Conservation (phyloP, 345 rosid species). For the Sonneratia alba region DNA sequence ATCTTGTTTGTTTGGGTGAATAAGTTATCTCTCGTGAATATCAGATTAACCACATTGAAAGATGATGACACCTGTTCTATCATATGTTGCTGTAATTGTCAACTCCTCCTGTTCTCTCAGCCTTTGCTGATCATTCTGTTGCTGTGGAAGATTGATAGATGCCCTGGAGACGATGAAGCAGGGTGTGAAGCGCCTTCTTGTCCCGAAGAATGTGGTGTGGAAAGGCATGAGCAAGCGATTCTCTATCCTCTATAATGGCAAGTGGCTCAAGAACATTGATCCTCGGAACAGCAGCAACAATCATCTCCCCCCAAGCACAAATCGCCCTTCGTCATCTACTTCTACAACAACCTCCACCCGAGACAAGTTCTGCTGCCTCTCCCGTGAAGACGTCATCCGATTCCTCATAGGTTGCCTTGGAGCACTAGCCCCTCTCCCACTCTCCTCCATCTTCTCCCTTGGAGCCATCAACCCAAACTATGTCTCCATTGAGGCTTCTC, state of each 20-base stretch:
- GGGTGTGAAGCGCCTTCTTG: slow-evolving; percentile 82
- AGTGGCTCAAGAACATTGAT: slow-evolving; percentile 85
- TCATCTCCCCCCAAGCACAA: slow-evolving; percentile 29
- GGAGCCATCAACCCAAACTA: slow-evolving; percentile 61
- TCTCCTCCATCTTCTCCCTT: slow-evolving; percentile 62
- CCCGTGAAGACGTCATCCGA: slow-evolving; percentile 84
- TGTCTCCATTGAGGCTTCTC: slow-evolving; percentile 52
- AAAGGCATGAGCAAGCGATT: slow-evolving; percentile 97
- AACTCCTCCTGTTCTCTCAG: no score
- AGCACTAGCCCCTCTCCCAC: slow-evolving; percentile 89
- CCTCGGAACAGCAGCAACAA: slow-evolving; percentile 42
- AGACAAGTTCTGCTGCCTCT: slow-evolving; percentile 95
- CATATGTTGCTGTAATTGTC: no score
- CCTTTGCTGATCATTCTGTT: slow-evolving; percentile 9
- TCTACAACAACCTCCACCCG: slow-evolving; percentile 44
- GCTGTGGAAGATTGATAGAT: slow-evolving; percentile 63
- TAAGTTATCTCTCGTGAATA: background rate
- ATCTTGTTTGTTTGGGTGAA: background rate
- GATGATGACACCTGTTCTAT: background rate
- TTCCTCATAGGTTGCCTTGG: slow-evolving; percentile 94
- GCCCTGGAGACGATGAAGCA: slow-evolving; percentile 99
- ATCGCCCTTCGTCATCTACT: slow-evolving; percentile 47
- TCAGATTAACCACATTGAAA: background rate
- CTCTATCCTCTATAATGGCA: slow-evolving; percentile 69
- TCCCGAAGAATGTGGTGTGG: slow-evolving; percentile 66